Percentiles rank a stretch among this genome's conserved stretches.
These are phyloP conservation scores for Rubroboletus pulcherrimus DNA, from an alignment of 768 basidiomycete species.

Conservation along the genomic window DNA sequence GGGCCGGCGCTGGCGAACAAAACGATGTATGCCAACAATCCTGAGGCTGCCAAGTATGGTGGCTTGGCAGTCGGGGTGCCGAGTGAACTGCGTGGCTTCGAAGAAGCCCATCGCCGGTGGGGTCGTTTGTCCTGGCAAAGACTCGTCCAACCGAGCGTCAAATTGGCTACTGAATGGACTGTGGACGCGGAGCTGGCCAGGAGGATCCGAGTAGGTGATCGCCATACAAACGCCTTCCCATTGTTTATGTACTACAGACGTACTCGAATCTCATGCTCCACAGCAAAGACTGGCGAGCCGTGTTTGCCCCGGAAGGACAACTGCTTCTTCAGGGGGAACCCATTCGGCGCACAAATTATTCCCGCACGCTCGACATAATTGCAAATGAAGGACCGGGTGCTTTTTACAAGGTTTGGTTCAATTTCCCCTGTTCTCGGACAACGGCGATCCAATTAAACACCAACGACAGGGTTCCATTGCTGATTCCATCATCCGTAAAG, in stretches of 20 bases:
- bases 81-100: constrained; percentile 84
- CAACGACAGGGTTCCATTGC: constrained; percentile 70
- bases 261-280: constrained; percentile 55
- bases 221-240: background rate
- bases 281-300: constrained; percentile 70
- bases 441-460: constrained; percentile 13
- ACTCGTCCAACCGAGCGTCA: constrained; percentile 70
- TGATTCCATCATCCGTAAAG: constrained; percentile 69
- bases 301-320: constrained; percentile 76
- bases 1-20: constrained; percentile 69
- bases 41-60: constrained; percentile 57
- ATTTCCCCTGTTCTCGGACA: constrained; percentile 5
- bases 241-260: constrained; percentile 29
- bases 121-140: constrained; percentile 75
- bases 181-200: constrained; percentile 74
- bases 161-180: constrained; percentile 75
- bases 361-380: constrained; percentile 69
- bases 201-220: constrained; percentile 58
- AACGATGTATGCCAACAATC: constrained; percentile 69
- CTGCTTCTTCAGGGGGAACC: constrained; percentile 72
- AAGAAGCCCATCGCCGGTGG: constrained; percentile 80
- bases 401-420: constrained; percentile 66
- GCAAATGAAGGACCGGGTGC: constrained; percentile 73
- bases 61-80: constrained; percentile 90
- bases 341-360: constrained; percentile 70